Percentiles rank a stretch among this genome's conserved stretches.
Evolutionary conservation across 1,284 basidiomycete species (phyloP).

Genomic region (Rhizopogon hawkerae): DNA sequence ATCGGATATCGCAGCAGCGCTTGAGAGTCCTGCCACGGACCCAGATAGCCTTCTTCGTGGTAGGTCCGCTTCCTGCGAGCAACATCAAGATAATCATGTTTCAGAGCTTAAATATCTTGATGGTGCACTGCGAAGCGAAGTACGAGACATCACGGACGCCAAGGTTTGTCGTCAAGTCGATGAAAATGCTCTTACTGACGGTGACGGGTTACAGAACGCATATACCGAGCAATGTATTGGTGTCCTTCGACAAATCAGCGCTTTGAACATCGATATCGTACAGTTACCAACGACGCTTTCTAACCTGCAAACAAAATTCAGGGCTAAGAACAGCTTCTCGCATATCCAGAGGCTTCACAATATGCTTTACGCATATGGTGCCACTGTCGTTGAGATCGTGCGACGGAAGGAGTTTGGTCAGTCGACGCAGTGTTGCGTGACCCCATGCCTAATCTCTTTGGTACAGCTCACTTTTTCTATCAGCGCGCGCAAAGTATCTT

Average conservation of each 20-base stretch:
- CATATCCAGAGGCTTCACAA: slow-evolving; percentile 85
- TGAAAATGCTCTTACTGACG: slow-evolving; percentile 15
- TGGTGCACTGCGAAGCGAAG: slow-evolving; percentile 47
- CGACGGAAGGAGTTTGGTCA: slow-evolving; percentile 81
- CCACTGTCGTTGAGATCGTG: slow-evolving; percentile 86
- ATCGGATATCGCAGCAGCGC: slow-evolving; percentile 38
- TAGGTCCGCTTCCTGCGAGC: slow-evolving; percentile 18
- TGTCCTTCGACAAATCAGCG: slow-evolving; percentile 62
- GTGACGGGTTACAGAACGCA: slow-evolving; percentile 48
- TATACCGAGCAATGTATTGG: slow-evolving; percentile 66
- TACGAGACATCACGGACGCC: slow-evolving; percentile 45
- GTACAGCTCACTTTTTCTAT: slow-evolving; percentile 65
- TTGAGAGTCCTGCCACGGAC: slow-evolving; percentile 51
- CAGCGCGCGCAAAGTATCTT: slow-evolving; percentile 70
- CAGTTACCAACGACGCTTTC: slow-evolving; percentile 56
- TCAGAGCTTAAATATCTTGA: slow-evolving; percentile 61
- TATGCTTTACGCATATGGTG: slow-evolving; percentile 90
- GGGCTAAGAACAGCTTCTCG: slow-evolving; percentile 75
- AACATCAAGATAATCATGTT: slow-evolving; percentile 4
- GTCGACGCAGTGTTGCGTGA: slow-evolving; percentile 15
- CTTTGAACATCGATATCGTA: slow-evolving; percentile 69
- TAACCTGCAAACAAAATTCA: slow-evolving; percentile 59
- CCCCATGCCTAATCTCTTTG: slow-evolving; percentile 2
- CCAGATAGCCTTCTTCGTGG: slow-evolving; percentile 50
- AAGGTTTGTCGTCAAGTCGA: slow-evolving; percentile 41